These are phyloP conservation scores for Sextonia rubra DNA, from an alignment of 164 flowering plant species.

Conservation along the genomic window DNA sequence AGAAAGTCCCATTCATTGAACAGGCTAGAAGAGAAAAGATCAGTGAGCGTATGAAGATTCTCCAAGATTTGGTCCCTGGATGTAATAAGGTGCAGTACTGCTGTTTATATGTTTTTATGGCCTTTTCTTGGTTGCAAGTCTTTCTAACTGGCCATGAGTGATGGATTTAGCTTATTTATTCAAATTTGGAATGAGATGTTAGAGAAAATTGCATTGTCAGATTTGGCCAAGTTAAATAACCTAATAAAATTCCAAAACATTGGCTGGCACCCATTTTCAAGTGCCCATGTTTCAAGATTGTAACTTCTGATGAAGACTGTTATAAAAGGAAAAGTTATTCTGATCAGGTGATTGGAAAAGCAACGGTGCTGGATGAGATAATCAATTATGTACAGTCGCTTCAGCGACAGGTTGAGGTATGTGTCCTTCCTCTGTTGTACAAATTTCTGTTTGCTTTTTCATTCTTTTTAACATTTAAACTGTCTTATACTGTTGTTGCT, in stretches of 20 bases:
- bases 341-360: constrained; percentile 74
- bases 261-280: background rate
- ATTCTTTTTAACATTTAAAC: constrained; percentile 8
- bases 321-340: background rate
- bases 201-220: background rate
- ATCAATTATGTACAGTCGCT: constrained; percentile 83
- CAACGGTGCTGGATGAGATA: constrained; percentile 85
- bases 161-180: background rate
- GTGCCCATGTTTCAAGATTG: background rate
- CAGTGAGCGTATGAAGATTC: constrained; percentile 93
- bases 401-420: constrained; percentile 84
- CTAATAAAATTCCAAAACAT: background rate
- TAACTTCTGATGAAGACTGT: background rate
- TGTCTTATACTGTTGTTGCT: constrained; percentile 14
- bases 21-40: constrained; percentile 99
- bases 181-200: background rate
- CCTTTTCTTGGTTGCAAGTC: background rate
- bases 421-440: background rate
- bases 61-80: constrained; percentile 97
- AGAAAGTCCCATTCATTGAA: constrained; percentile 8
- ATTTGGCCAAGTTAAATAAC: background rate
- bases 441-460: background rate
- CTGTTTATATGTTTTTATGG: background rate
- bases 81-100: constrained; percentile 72
- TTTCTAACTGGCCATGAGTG: background rate